phyloP scores from a whole-genome alignment of 1,284 basidiomycete genomes.

The Termitomyces sp. region DNA sequence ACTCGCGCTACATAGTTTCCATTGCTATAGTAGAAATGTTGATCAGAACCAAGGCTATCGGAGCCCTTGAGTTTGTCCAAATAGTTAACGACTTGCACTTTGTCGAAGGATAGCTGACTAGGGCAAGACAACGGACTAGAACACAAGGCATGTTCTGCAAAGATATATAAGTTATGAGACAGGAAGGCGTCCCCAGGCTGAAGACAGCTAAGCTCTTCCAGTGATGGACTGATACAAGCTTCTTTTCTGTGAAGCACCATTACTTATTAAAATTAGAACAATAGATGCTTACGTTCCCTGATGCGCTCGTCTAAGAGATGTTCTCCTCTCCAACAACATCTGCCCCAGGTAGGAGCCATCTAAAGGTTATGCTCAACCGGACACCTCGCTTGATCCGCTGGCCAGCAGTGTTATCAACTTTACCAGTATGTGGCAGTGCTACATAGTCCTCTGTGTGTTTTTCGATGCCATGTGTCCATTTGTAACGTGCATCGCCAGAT shows the following conservation, averaged over 20 bases:
- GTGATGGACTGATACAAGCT: no score
- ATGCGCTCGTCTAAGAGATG: constrained; percentile 1
- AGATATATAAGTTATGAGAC: background rate
- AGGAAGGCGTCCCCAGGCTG: background rate
- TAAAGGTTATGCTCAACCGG: constrained; percentile 72
- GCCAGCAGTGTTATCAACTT: constrained; percentile 22
- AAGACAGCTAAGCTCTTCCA: background rate
- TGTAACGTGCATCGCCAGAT: constrained; percentile 69
- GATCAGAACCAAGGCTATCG: no score
- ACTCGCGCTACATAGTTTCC: no score
- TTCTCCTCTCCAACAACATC: constrained; percentile 55
- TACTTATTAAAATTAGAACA: no score
- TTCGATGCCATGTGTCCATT: constrained; percentile 40
- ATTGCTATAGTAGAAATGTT: no score
- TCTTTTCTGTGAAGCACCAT: background rate
- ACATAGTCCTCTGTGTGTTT: constrained; percentile 29
- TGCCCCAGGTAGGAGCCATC: constrained; percentile 74
- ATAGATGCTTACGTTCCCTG: background rate
- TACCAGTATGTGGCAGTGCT: constrained; percentile 28
- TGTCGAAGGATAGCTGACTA: background rate
- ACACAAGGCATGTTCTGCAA: no score
- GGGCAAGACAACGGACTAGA: background rate
- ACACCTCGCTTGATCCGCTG: constrained; percentile 46
- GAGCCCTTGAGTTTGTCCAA: no score
- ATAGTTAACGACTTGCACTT: no score